Conservation (phyloP, 495 filamentous ascomycete species). For the Apodospora peruviana region DNA sequence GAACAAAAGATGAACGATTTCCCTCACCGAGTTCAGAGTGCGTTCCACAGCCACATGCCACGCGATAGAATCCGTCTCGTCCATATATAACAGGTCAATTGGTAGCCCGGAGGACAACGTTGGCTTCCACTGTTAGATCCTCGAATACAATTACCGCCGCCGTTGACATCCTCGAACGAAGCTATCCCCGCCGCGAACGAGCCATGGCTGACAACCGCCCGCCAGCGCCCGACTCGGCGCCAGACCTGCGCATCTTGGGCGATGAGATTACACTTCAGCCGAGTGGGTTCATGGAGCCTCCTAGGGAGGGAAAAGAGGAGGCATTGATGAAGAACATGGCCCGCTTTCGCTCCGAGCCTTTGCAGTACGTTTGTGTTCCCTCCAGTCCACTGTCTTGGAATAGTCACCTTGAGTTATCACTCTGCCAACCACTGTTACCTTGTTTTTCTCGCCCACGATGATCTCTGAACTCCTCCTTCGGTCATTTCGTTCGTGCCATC, state of each 20-base stretch:
- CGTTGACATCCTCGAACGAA: no score
- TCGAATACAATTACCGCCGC: no score
- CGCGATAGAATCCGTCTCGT: no score
- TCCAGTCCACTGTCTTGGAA: background rate
- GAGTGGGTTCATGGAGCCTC: constrained; percentile 60
- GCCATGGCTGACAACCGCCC: constrained; percentile 30
- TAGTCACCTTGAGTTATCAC: background rate
- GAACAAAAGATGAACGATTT: no score
- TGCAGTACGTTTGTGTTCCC: constrained; percentile 35
- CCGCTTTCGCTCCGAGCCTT: constrained; percentile 58
- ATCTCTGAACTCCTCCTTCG: no score
- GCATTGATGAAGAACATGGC: constrained; percentile 77
- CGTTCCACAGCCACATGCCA: background rate
- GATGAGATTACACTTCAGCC: constrained; percentile 75
- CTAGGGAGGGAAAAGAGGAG: constrained; percentile 52
- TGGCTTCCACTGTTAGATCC: no score
- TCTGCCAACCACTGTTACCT: background rate
- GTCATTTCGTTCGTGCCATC: constrained; percentile 12
- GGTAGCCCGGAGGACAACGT: no score
- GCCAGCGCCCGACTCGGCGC: constrained; percentile 52
- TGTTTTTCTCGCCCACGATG: background rate
- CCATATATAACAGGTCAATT: no score
- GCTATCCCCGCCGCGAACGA: no score
- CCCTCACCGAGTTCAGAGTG: no score
- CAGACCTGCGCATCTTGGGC: constrained; percentile 78